phyloP scores from a whole-genome alignment of 202 grass and related monocot genomes.

The Sporobolus alterniflorus region DNA sequence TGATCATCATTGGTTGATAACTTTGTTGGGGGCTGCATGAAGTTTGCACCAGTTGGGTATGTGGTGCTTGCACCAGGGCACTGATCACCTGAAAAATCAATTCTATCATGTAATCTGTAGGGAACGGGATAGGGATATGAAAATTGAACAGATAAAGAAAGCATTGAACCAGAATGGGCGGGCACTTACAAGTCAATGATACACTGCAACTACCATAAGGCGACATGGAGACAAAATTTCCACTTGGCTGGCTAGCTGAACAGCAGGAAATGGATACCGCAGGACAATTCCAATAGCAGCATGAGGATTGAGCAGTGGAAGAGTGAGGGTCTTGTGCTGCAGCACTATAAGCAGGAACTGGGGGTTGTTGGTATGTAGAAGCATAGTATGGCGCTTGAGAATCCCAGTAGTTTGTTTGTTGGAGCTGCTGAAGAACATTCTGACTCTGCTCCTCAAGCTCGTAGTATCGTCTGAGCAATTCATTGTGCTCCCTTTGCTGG shows the following conservation, averaged over 20 bases:
- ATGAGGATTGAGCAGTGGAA: constrained; percentile 44
- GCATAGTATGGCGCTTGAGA: constrained; percentile 51
- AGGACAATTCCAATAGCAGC: constrained; percentile 54
- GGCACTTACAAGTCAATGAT: constrained; percentile 48
- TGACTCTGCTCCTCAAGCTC: constrained; percentile 83
- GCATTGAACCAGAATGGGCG: constrained; percentile 10
- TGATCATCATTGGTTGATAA: constrained; percentile 40
- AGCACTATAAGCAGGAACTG: constrained; percentile 48
- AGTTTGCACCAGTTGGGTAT: constrained; percentile 46
- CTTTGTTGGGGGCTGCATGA: constrained; percentile 29
- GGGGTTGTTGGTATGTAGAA: constrained; percentile 44
- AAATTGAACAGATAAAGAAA: constrained; percentile 20
- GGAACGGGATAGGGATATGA: background rate
- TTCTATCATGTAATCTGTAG: constrained; percentile 25
- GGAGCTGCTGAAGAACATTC: constrained; percentile 75
- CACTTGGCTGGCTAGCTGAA: constrained; percentile 43
- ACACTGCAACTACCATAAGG: constrained; percentile 42
- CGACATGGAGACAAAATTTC: constrained; percentile 37
- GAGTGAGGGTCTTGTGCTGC: constrained; percentile 45
- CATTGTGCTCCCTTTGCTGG: constrained; percentile 53
- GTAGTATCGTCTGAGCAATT: constrained; percentile 75
- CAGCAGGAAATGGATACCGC: constrained; percentile 57
- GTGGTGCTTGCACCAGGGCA: constrained; percentile 51
- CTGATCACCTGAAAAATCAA: constrained; percentile 67
- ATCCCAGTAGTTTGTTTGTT: constrained; percentile 66